These are phyloP conservation scores for Forsythia viridissima DNA, from an alignment of 257 asterid genomes.

Conservation along the genomic window DNA sequence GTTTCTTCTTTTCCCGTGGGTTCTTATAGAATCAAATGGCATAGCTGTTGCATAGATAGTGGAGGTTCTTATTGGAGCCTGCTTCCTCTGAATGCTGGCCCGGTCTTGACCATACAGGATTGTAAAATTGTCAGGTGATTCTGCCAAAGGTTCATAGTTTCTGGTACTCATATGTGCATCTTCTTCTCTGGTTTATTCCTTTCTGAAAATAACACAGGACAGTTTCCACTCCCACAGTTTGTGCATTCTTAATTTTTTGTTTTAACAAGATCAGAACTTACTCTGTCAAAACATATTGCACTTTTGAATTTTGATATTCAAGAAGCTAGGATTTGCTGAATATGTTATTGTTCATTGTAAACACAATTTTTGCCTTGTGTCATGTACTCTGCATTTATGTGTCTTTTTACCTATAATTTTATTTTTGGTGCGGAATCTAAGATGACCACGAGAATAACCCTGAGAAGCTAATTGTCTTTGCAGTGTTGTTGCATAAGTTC, in stretches of 20 bases:
- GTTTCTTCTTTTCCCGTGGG: constrained; percentile 63
- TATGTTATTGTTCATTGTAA: too few relatives aligned
- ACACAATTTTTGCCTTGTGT: too few relatives aligned
- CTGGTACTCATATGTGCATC: not conserved
- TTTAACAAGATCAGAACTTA: too few relatives aligned
- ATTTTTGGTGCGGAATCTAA: too few relatives aligned
- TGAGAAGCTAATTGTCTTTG: too few relatives aligned
- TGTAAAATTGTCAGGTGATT: not conserved
- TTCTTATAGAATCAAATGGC: constrained; percentile 73
- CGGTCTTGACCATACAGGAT: constrained; percentile 38
- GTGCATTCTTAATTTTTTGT: not conserved
- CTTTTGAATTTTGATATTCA: too few relatives aligned
- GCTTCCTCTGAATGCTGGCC: constrained; percentile 57
- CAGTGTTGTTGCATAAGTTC: too few relatives aligned
- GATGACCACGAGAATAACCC: too few relatives aligned
- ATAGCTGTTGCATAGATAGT: constrained; percentile 56
- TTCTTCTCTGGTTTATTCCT: not conserved
- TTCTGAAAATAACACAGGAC: not conserved
- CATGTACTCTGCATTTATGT: too few relatives aligned
- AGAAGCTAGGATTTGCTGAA: too few relatives aligned
- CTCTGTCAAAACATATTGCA: too few relatives aligned
- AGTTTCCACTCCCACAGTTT: not conserved
- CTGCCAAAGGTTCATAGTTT: constrained; percentile 1
- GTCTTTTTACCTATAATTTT: too few relatives aligned
- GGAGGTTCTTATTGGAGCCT: constrained; percentile 72